Evolutionary conservation across 2,329 filamentous ascomycete genomes (phyloP).

Genomic region (Colletotrichum chlorophyti): DNA sequence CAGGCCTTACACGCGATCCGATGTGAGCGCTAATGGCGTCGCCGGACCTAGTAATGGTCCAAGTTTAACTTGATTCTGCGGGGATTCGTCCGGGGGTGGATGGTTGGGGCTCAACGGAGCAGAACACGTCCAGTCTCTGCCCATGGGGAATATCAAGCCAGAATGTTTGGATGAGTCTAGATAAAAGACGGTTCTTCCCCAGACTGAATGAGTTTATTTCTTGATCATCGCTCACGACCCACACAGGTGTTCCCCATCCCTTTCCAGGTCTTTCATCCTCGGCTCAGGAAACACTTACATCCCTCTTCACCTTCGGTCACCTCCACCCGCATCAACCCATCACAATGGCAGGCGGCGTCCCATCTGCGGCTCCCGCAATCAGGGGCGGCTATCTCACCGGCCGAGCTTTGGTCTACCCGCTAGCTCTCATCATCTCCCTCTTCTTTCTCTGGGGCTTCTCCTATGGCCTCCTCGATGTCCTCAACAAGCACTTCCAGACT

Average conservation of each 20-base stretch:
- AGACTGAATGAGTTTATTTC: not conserved
- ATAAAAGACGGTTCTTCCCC: conserved; percentile 10
- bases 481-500: conserved; percentile 58
- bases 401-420: conserved; percentile 51
- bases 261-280: not conserved
- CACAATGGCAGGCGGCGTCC: conserved; percentile 49
- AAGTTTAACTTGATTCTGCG: not conserved
- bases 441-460: conserved; percentile 30
- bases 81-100: conserved; percentile 11
- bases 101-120: conserved; percentile 6
- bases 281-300: not conserved
- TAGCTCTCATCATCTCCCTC: conserved; percentile 51
- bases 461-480: conserved; percentile 30
- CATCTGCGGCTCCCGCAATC: conserved; percentile 42
- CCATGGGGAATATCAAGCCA: conserved; percentile 4
- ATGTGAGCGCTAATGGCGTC: not conserved
- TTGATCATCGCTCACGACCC: conserved; percentile 12
- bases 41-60: not conserved
- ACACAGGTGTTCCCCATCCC: not conserved
- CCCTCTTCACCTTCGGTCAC: not conserved
- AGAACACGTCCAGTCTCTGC: not conserved
- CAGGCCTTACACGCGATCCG: not conserved
- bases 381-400: conserved; percentile 46
- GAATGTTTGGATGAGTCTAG: not conserved
- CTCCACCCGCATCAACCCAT: not conserved